Base-by-base conservation (phyloP, 2,329 filamentous ascomycete species). In the Sarocladiaceae sp. region DNA sequence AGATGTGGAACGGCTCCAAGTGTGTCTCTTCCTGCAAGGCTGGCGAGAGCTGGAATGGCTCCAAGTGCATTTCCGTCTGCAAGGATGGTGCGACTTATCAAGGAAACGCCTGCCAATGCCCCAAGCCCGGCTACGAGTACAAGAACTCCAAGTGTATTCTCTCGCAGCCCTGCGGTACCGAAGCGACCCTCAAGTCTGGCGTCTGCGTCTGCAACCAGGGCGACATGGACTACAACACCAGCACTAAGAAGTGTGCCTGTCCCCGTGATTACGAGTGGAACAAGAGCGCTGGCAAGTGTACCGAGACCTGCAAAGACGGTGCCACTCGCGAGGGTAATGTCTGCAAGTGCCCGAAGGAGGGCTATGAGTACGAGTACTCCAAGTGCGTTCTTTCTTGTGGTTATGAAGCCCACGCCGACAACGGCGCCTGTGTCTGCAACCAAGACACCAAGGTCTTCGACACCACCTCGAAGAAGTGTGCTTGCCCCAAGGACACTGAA, bases 331-430 rank as follows among this genome's bases (percentile, higher is more conserved):
- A 20, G 4, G 18, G 15, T 10, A 23, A 23, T 8, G n/a, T 10
- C 18, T 40, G 37, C 37, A 7, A 20, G 15, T 40, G 37, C 35
- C 35, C 35, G 17, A 40, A 40, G 37, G 10, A 10, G 5, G 18
- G 37, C 18, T 40, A 40, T 17, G 37, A 40, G 5, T 29, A 26
- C 12, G 17, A 8, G 5, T 4, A 18, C 22, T 26, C 22, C 22
- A 46, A 46, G 23, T 46, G 40, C 29, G 23, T 46, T 12, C 40
- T 46, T 10, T n/a, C n/a, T n/a, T 46, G 40, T 18, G 40, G 40
- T n/a, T 5, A n/a, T 4, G 22, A 46, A 4, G 40, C 40, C 4
- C 3, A 10, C 11, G 13, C 23, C 15, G 18, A 46, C 12, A 25
- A n/a, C 4, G 22, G 8, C 40, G 22, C n/a, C 5, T 46, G 40